phyloP scores from a whole-genome alignment of 2,329 filamentous ascomycete genomes.

The Pseudocercospora musae region DNA sequence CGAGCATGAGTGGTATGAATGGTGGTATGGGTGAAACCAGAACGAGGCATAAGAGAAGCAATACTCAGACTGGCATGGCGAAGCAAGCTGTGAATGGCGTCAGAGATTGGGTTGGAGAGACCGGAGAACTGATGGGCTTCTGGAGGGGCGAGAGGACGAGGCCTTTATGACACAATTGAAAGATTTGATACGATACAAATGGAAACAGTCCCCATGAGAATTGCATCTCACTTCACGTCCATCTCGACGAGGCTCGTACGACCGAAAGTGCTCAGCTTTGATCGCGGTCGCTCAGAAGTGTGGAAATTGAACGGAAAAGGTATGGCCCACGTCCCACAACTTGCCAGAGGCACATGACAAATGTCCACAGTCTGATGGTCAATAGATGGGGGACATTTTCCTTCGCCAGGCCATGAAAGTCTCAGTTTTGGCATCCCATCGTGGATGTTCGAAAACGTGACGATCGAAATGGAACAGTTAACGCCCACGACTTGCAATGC shows the following conservation, averaged over 20 bases:
- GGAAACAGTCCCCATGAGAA: neutral
- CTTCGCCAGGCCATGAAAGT: too few relatives aligned
- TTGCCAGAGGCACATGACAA: too few relatives aligned
- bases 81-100: constrained; percentile 58
- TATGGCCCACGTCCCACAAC: too few relatives aligned
- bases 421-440: neutral
- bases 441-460: too few relatives aligned
- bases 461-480: too few relatives aligned
- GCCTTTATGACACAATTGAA: constrained; percentile 33
- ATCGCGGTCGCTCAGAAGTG: neutral
- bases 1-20: constrained; percentile 43
- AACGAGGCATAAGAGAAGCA: constrained; percentile 49
- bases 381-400: too few relatives aligned
- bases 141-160: constrained; percentile 59
- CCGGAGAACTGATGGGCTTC: constrained; percentile 60
- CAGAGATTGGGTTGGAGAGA: constrained; percentile 62
- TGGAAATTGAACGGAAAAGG: too few relatives aligned
- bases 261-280: neutral
- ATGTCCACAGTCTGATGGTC: too few relatives aligned
- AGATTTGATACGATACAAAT: constrained; percentile 5
- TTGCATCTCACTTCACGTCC: neutral
- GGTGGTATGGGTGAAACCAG: constrained; percentile 36
- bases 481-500: neutral
- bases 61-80: constrained; percentile 54
- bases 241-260: neutral